Evolutionary conservation across 108 stramenopile species (phyloP), one percentile per base, ranked within the genome.

Genomic region (Chaetoceros muelleri): DNA sequence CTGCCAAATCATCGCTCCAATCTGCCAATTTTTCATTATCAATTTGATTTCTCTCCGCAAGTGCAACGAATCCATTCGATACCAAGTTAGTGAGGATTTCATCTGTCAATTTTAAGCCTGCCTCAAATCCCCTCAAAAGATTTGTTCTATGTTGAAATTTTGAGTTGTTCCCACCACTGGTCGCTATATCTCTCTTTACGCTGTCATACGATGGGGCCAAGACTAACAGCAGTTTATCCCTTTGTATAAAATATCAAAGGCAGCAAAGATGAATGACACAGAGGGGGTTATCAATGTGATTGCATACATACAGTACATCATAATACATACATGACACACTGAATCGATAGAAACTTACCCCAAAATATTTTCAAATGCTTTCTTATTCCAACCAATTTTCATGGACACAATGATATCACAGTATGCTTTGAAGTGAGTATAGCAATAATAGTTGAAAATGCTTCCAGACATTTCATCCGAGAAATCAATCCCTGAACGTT

Each of bases 361-460:
- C 8, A 77, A 48, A 3, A 30, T 44, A 21, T 27, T 21, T 44
- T 83, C 84, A 57, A 83, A 89, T 27, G 67, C 53, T 26, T 44
- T 24, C n/a, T 57, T n/a, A 55, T 53, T 28, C 54, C 85, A 89
- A 8, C 28, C 19, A 7, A 66, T 64, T 8, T 66, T 61, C 24
- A 57, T 27, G 30, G 72, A 58, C 3, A 86, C 54, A 22, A 86
- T 55, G 20, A 84, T 54, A 30, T 90, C 82, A 45, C 75, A 78
- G 58, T 82, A 86, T 2, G 76, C 82, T 40, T 70, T 79, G 72
- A 73, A 90, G 62, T 81, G 83, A 22, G 59, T 45, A 61, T 84
- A 90, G 8, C 73, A 63, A 48, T 71, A 62, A 61, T 78, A 90
- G 47, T 90, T 84, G 58, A 84, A 90, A 55, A 75, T 72, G 30